phyloP scores from a whole-genome alignment of 1,284 basidiomycete species.

The Microbotryum lychnidis-dioicae region DNA sequence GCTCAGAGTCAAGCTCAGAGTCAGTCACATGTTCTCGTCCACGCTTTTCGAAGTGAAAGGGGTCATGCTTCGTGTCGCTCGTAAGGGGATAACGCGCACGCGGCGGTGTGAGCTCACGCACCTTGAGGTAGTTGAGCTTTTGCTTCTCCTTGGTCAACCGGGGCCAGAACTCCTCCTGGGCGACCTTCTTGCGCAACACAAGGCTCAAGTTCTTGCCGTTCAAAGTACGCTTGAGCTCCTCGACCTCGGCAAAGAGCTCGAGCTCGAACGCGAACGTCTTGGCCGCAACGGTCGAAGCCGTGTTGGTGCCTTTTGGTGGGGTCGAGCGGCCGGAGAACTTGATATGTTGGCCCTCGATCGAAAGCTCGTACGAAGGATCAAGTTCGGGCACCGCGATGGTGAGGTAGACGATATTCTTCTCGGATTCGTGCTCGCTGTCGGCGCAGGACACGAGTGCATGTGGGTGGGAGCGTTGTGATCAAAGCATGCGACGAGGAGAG shows the following conservation, averaged over 20 bases:
- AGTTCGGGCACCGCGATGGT: constrained; percentile 31
- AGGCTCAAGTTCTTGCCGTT: constrained; percentile 50
- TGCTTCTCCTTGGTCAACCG: constrained; percentile 78
- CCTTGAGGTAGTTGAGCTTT: constrained; percentile 77
- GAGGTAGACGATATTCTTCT: constrained; percentile 28
- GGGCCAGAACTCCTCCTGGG: constrained; percentile 72
- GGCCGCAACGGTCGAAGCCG: constrained; percentile 18
- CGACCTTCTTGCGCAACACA: constrained; percentile 70
- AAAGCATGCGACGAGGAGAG: neutral
- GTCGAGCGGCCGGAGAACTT: constrained; percentile 22
- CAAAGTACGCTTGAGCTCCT: constrained; percentile 26
- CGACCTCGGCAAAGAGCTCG: constrained; percentile 27
- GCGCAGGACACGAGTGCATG: neutral
- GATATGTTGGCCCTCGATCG: constrained; percentile 9
- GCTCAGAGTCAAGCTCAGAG: neutral
- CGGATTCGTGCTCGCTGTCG: constrained; percentile 20
- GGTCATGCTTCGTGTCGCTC: neutral
- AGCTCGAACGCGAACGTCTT: constrained; percentile 28
- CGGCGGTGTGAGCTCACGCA: constrained; percentile 25
- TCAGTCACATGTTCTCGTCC: neutral
- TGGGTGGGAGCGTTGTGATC: neutral
- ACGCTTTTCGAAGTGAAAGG: too few relatives aligned
- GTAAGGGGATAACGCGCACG: neutral
- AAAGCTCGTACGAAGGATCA: constrained; percentile 18
- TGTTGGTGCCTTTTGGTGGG: constrained; percentile 12